A percentile compares a stretch with the other conserved stretches of the same genome.
These are phyloP conservation scores for Syzygium aromaticum DNA, from an alignment of 345 rosid genomes.

Conservation along the genomic window DNA sequence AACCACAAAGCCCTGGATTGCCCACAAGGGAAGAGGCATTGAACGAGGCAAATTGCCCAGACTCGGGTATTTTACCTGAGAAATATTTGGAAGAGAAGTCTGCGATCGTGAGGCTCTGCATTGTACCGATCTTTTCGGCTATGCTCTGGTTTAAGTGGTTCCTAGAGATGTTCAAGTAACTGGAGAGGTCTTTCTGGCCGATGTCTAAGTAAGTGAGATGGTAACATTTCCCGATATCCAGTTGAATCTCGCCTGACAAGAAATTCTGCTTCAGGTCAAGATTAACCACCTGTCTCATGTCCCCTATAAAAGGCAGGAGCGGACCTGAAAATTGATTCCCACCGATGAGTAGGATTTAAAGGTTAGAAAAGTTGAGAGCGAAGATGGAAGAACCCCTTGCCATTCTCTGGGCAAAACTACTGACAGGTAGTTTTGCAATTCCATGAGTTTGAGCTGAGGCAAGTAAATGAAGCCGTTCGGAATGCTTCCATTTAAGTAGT, in stretches of 20 bases:
- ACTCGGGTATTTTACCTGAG: too few species aligned
- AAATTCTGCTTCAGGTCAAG: slow-evolving; percentile 46
- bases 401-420: slow-evolving; percentile 36
- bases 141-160: slow-evolving; percentile 42
- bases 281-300: slow-evolving; percentile 30
- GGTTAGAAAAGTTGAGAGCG: slow-evolving; percentile 44
- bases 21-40: too few species aligned
- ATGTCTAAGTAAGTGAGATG: slow-evolving; percentile 51
- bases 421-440: slow-evolving; percentile 44
- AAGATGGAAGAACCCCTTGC: slow-evolving; percentile 26
- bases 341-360: slow-evolving; percentile 37
- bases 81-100: too few species aligned
- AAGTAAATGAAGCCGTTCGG: slow-evolving; percentile 51
- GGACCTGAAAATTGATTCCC: slow-evolving; percentile 49
- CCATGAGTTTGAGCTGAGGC: slow-evolving; percentile 43
- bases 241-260: slow-evolving; percentile 39
- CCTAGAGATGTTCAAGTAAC: slow-evolving; percentile 50
- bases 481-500: slow-evolving; percentile 54
- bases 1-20: slow-evolving; percentile 24
- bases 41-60: slow-evolving; percentile 1
- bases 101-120: too few species aligned
- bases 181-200: slow-evolving; percentile 63
- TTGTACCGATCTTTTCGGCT: too few species aligned
- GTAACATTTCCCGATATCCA: slow-evolving; percentile 35
- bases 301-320: slow-evolving; percentile 37